Evolutionary conservation across 169 alveolate genomes (phyloP).

Genomic region (Plasmodium chabaudi): DNA sequence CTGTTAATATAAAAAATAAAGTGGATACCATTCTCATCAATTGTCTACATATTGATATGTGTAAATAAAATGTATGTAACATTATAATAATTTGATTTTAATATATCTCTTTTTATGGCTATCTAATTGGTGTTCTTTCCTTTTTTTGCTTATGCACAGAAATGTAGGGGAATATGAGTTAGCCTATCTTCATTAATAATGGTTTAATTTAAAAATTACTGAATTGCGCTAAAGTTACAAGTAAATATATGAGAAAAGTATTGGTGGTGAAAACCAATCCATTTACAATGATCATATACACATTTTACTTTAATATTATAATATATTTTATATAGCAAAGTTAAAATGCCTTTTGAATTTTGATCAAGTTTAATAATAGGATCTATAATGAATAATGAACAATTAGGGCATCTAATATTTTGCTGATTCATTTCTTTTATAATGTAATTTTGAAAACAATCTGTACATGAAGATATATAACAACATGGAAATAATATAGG

Average conservation of each 20-base stretch:
- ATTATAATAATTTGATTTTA: too few relatives aligned
- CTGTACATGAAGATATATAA: constrained; percentile 55
- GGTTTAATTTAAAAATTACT: not conserved
- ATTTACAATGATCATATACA: constrained; percentile 14
- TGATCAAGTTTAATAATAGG: constrained; percentile 50
- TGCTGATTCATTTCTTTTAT: not conserved
- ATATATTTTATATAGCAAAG: constrained; percentile 41
- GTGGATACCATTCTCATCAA: too few relatives aligned
- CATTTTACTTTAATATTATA: constrained; percentile 62
- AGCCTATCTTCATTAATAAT: not conserved
- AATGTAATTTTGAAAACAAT: constrained; percentile 37
- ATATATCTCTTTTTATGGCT: too few relatives aligned
- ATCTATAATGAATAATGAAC: constrained; percentile 10
- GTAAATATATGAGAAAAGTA: constrained; percentile 40
- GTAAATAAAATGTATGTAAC: too few relatives aligned
- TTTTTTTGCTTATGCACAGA: too few relatives aligned
- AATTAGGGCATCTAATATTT: constrained; percentile 36
- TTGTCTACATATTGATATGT: too few relatives aligned
- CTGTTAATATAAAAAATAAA: too few relatives aligned
- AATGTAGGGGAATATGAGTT: not conserved
- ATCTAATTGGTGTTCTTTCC: too few relatives aligned
- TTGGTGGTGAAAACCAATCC: constrained; percentile 68
- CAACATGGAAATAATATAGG: constrained; percentile 71
- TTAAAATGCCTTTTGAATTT: constrained; percentile 40
- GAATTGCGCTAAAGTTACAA: constrained; percentile 25